A percentile compares a stretch with the other conserved stretches of the same genome.
phyloP scores from a whole-genome alignment of 2,329 filamentous ascomycete genomes.

The Trichoderma sp. region DNA sequence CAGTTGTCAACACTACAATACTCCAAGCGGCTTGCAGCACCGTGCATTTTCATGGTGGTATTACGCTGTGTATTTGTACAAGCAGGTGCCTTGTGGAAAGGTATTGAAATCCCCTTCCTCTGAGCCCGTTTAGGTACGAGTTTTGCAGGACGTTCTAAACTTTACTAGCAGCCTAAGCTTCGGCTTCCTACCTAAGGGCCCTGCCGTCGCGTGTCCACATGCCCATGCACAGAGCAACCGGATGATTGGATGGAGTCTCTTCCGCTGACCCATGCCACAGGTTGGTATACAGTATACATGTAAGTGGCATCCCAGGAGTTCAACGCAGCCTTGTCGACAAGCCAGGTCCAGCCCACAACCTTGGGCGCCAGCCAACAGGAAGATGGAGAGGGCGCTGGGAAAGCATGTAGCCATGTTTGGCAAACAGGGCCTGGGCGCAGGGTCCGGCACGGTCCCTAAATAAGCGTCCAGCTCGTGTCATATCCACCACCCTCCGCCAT shows the following conservation, averaged over 20 bases:
- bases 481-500: slow-evolving; percentile 17
- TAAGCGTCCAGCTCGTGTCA: slow-evolving; percentile 19
- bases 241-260: slow-evolving; percentile 2
- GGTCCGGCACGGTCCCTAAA: slow-evolving; percentile 19
- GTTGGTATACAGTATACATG: background rate
- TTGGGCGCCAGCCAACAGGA: slow-evolving; percentile 8
- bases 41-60: background rate
- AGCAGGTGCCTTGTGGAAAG: too few species aligned
- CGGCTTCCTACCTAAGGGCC: background rate
- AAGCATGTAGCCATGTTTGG: slow-evolving; percentile 4
- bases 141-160: background rate
- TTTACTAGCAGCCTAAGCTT: background rate
- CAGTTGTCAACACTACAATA: background rate
- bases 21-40: background rate
- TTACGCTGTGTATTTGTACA: too few species aligned
- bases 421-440: slow-evolving; percentile 14
- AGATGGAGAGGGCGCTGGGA: slow-evolving; percentile 5
- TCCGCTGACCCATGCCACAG: background rate
- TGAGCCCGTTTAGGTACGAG: background rate
- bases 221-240: background rate
- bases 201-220: slow-evolving; percentile 1
- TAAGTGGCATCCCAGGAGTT: background rate
- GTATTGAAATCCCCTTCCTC: background rate
- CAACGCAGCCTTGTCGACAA: slow-evolving; percentile 11
- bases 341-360: background rate